A percentile compares a stretch with the other conserved stretches of the same genome.
phyloP scores from a whole-genome alignment of 2,329 filamentous ascomycete genomes.

The Drechslerella coelobrocha region DNA sequence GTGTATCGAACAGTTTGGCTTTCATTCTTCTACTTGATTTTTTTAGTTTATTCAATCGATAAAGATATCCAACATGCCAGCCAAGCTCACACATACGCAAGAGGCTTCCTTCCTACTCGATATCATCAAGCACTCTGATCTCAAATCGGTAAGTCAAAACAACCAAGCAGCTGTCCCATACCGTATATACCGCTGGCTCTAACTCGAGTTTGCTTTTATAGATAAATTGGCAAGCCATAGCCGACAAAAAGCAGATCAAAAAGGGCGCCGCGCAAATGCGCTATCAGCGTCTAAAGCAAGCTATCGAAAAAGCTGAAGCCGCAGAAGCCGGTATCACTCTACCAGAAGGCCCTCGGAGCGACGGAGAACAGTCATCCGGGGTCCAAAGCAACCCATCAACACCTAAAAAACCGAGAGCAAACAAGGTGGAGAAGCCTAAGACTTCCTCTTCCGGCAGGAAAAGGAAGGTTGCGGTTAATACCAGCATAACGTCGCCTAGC shows the following conservation, averaged over 20 bases:
- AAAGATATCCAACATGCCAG: slow-evolving; percentile 28
- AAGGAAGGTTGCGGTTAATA: slow-evolving; percentile 31
- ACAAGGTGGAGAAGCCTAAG: slow-evolving; percentile 43
- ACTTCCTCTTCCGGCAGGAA: slow-evolving; percentile 36
- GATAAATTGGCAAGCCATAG: slow-evolving; percentile 49
- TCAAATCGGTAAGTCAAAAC: slow-evolving; percentile 39
- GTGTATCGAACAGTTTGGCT: neutral
- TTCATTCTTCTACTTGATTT: neutral
- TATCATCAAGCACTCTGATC: slow-evolving; percentile 48
- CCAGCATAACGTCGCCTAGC: slow-evolving; percentile 30
- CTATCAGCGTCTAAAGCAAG: slow-evolving; percentile 45
- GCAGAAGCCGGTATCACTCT: slow-evolving; percentile 18
- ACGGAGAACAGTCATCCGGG: slow-evolving; percentile 23
- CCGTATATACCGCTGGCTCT: neutral
- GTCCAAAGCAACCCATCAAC: slow-evolving; percentile 20
- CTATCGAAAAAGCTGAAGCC: slow-evolving; percentile 46
- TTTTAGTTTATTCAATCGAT: slow-evolving; percentile 3
- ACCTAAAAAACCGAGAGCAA: slow-evolving; percentile 42
- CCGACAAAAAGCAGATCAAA: slow-evolving; percentile 49
- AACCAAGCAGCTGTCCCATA: neutral
- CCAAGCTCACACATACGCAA: slow-evolving; percentile 46
- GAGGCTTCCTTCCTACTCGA: slow-evolving; percentile 45
- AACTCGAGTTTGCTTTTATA: neutral
- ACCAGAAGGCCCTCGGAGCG: slow-evolving; percentile 23
- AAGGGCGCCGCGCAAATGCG: slow-evolving; percentile 49